phyloP scores from a whole-genome alignment of 2,329 filamentous ascomycete genomes.

The Trichoderma hamatum region DNA sequence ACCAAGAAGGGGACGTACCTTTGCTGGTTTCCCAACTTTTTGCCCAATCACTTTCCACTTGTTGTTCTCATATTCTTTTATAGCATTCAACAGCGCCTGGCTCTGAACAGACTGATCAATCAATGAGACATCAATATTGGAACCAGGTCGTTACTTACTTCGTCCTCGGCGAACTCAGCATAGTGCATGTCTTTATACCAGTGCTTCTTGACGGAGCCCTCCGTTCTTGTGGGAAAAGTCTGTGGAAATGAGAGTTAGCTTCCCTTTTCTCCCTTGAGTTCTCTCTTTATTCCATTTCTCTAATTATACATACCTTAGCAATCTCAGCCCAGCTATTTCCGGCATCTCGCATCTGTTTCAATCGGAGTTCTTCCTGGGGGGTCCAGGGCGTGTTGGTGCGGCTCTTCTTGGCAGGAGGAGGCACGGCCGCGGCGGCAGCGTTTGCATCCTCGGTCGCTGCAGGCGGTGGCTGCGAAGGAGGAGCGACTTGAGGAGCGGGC shows the following conservation, averaged over 20 bases:
- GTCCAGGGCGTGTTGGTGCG: conserved; percentile 99
- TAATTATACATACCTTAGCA: conserved; percentile 78
- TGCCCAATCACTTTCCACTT: conserved; percentile 98
- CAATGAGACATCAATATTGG: conserved; percentile 19
- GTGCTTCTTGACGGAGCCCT: conserved; percentile 98
- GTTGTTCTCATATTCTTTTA: conserved; percentile 98
- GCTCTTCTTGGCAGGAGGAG: conserved; percentile 80
- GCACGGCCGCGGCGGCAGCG: conserved; percentile 38
- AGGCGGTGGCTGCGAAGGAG: conserved; percentile 36
- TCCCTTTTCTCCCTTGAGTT: too few relatives aligned
- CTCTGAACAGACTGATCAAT: conserved; percentile 53
- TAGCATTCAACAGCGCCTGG: conserved; percentile 81
- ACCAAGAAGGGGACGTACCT: conserved; percentile 50
- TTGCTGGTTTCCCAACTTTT: conserved; percentile 97
- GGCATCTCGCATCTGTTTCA: conserved; percentile 92
- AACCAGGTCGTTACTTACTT: conserved; percentile 61
- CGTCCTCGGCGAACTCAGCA: conserved; percentile 95
- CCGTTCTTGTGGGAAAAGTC: conserved; percentile 90
- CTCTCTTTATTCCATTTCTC: background rate
- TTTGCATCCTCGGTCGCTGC: conserved; percentile 39
- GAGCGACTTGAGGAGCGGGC: conserved; percentile 37
- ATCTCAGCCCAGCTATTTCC: conserved; percentile 98
- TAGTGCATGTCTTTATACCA: conserved; percentile 99
- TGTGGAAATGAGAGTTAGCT: conserved; percentile 40
- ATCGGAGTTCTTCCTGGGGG: conserved; percentile 83